Evolutionary conservation across 768 basidiomycete species (phyloP), one percentile per base, ranked within the genome.

Genomic region (Pleurotus salmoneostramineus): DNA sequence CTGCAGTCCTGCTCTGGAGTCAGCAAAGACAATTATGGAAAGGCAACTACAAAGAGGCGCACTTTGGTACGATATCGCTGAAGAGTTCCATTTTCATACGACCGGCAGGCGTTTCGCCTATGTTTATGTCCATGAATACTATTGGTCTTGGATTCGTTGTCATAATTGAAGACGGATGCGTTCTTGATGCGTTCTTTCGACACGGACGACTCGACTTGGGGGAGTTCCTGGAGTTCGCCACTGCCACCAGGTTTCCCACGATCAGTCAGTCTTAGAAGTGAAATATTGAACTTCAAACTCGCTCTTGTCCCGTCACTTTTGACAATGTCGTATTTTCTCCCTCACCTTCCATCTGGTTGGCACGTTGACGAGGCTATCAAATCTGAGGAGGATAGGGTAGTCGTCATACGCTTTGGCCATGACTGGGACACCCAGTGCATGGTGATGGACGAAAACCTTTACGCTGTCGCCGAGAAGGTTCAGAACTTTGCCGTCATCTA

Each of bases 361-460:
- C 97, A 99, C 69, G 97, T 99, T 60, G 97, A 99, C 68, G 95
- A 98, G 69, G 94, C 97, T 6, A 98, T 99, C 72, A 93, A 97
- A 63, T 95, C 93, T 0, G 97, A 99, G 71, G 97, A 99, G 70
- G 94, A 97, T 66, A 83, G 97, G 44, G 83, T 97, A 35, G 96
- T 98, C 27, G 91, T 94, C 55, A 87, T 98, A 48, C 87, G 95
- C 3, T 98, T 98, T 68, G 96, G 95, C 0, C 91, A 94, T 68
- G 95, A 95, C 71, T 89, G 88, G 87, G 93, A 98, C 70, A 74
- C 81, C 0, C 88, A 97, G 63, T 98, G 96, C 75, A 98, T 98
- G 97, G 90, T 88, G 14, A 97, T 98, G 95, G 97, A 98, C 76
- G 96, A 98, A 72, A 96, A 94, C 1, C 83, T 98, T 7, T 91